Evolutionary conservation across 495 filamentous ascomycete species (phyloP).

Genomic region (Hamigera avellanea): DNA sequence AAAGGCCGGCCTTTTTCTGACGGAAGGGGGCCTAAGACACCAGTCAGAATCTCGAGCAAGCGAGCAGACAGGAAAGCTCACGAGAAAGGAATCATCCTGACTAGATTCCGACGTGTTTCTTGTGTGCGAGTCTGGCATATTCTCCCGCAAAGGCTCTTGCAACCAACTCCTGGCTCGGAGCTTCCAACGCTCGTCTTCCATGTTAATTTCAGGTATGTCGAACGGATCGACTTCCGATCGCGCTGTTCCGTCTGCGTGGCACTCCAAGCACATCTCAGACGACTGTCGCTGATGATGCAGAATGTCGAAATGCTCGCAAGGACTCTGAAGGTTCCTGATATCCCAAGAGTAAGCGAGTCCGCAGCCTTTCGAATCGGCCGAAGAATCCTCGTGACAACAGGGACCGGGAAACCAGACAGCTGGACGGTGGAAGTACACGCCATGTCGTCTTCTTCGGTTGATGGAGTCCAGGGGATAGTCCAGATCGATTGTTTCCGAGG

Average conservation of each 20-base stretch:
- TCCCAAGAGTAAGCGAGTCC: neutral
- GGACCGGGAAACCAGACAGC: slow-evolving; percentile 14
- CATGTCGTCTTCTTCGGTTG: slow-evolving; percentile 15
- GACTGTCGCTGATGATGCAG: neutral
- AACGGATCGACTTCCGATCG: neutral
- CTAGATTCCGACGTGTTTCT: neutral
- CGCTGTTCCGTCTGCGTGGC: neutral
- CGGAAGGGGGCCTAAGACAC: slow-evolving; percentile 2
- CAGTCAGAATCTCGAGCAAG: neutral
- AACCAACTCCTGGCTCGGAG: neutral
- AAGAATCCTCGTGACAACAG: slow-evolving; percentile 3
- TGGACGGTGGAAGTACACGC: slow-evolving; percentile 19
- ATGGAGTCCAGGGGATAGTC: slow-evolving; percentile 10
- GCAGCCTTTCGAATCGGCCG: slow-evolving; percentile 3
- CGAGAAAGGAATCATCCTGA: neutral
- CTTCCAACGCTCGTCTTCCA: slow-evolving; percentile 1
- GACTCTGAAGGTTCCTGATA: neutral
- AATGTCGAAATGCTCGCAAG: neutral
- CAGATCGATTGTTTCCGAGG: slow-evolving; percentile 1
- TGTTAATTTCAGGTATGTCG: neutral
- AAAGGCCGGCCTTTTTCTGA: slow-evolving; percentile 7
- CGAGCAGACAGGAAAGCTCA: neutral
- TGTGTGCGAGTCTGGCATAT: neutral
- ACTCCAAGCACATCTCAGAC: neutral
- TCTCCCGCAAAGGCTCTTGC: neutral